phyloP scores from a whole-genome alignment of 192 early-diverging fungal species.

The Chytriomyces sp. region DNA sequence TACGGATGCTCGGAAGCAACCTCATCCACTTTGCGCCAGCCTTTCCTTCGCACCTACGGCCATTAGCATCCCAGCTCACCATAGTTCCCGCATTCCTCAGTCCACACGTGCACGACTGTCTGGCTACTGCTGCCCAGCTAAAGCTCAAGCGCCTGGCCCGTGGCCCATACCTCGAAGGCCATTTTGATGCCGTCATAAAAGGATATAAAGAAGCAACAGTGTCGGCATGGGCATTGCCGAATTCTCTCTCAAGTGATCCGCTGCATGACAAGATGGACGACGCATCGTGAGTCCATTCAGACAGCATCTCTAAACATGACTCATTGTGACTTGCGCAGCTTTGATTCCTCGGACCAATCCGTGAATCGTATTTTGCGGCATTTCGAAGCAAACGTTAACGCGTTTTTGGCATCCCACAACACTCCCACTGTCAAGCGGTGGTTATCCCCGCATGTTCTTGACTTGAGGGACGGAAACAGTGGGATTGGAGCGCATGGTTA shows the following conservation, averaged over 20 bases:
- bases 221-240: conserved; percentile 26
- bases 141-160: conserved; percentile 60
- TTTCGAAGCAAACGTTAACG: not conserved
- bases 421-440: conserved; percentile 43
- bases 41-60: conserved; percentile 12
- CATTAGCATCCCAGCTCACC: conserved; percentile 21
- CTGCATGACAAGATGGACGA: not conserved
- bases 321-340: not conserved
- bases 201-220: conserved; percentile 37
- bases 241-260: not conserved
- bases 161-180: conserved; percentile 67
- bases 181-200: conserved; percentile 80
- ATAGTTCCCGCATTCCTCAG: conserved; percentile 36
- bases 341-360: not conserved
- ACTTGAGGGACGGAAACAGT: conserved; percentile 65
- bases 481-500: conserved; percentile 73
- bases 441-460: conserved; percentile 81
- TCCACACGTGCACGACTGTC: not conserved
- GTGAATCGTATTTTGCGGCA: not conserved
- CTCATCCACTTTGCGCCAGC: not conserved
- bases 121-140: conserved; percentile 21
- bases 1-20: no score
- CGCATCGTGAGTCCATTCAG: not conserved
- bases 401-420: conserved; percentile 58
- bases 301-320: not conserved